Evolutionary conservation across 2,329 filamentous ascomycete genomes (phyloP), one percentile per base, ranked within the genome.

Genomic region (Neospermospora avenae): DNA sequence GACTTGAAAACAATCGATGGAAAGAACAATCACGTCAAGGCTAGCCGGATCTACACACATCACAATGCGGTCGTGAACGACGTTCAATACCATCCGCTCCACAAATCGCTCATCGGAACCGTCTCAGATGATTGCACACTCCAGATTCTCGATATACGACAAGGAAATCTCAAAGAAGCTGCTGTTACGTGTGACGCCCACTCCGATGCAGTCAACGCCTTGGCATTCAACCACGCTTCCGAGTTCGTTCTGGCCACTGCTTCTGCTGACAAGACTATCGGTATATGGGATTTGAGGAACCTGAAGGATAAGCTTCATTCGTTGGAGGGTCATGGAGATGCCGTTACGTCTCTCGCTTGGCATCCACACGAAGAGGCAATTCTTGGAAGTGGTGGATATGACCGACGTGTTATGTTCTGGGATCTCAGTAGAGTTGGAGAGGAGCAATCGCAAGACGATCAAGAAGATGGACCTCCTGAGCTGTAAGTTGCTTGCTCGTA

Each of bases 81-180:
- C 71, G 93, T 99, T 34, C 92, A 98, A 76, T 91, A 96, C 72
- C 93, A 98, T 69, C 93, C 93, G 8, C 84, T 92, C 45, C 90
- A 93, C 65, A 87, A 86, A 69, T 86, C 87, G 68, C 87, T 96
- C 65, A 90, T 99, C 63, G 96, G 93, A 64, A 93, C 90, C 16
- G 95, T 96, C 3, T 98, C 95, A 3, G 95, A 99, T 73, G 95
- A 99, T 73, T 82, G 95, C 67, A 97, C 91, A 7, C 85, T 98
- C 63, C 91, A 97, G 75, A 89, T 99, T 62, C 82, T 98, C 61
- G 95, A 99, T 74, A 83, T 89, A n/a, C 88, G 95, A 69, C 83
- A 84, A 71, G 72, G 81, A 31, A 83, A 85, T 58, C 86, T 81
- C 57, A 85, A 84, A 64, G 84, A 82, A 65, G 85, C 91, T 0